Conservation (phyloP, 2,329 filamentous ascomycete genomes). For the Botrytis galanthina region DNA sequence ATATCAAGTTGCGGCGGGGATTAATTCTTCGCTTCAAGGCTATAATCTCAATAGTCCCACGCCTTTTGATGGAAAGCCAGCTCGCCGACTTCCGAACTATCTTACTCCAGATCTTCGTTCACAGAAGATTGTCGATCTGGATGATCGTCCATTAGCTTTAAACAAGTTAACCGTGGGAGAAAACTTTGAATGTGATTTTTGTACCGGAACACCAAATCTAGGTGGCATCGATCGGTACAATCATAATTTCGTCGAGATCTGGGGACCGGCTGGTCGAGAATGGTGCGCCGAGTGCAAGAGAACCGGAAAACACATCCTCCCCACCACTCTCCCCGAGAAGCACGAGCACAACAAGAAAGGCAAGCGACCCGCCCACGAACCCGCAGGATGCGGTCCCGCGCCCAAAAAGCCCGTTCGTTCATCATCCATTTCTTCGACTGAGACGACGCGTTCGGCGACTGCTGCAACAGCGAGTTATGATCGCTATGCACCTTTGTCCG, state of each 20-base stretch:
- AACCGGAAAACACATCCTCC: not conserved
- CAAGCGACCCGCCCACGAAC: not conserved
- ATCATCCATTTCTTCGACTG: not conserved
- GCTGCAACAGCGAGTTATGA: not conserved
- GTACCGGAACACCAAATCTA: not conserved
- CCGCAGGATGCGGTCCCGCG: not conserved
- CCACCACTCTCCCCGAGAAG: not conserved
- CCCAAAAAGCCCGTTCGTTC: not conserved
- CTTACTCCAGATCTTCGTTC: not conserved
- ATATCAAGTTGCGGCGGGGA: not conserved
- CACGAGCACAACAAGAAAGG: not conserved
- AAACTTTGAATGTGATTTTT: conserved; percentile 2
- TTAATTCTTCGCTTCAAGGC: not conserved
- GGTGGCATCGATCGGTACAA: not conserved
- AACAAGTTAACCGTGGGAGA: not conserved
- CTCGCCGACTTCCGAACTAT: not conserved
- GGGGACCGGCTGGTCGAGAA: not conserved
- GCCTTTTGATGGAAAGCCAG: not conserved
- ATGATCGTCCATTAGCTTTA: not conserved
- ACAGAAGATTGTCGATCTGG: not conserved
- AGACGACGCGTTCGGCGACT: not conserved
- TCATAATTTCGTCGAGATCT: not conserved
- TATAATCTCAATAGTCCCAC: not conserved
- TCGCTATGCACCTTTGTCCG: not conserved
- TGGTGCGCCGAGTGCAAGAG: not conserved